Percentiles rank a stretch among this genome's conserved stretches.
Conservation (phyloP, 2,329 filamentous ascomycete species). For the Pseudopithomyces chartarum region DNA sequence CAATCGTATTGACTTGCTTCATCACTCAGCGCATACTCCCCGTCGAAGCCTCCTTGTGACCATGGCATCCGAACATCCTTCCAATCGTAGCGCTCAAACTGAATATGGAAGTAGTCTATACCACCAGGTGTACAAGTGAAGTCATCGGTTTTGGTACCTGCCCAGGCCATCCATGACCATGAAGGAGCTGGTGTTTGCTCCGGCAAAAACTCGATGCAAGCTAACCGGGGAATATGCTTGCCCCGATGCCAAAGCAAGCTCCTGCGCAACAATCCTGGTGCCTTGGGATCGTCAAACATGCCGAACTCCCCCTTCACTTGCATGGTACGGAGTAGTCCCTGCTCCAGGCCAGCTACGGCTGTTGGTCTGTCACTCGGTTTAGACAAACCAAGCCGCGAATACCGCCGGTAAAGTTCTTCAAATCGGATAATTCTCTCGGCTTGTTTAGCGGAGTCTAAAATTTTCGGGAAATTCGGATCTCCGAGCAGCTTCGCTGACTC, state of each 20-base stretch:
- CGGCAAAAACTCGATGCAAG: conserved; percentile 8
- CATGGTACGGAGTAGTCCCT: conserved; percentile 30
- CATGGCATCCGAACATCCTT: no score
- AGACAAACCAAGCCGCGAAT: conserved; percentile 34
- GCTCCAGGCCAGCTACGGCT: conserved; percentile 39
- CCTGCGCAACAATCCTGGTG: background rate
- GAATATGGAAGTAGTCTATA: no score
- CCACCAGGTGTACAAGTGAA: no score
- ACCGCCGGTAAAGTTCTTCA: conserved; percentile 20
- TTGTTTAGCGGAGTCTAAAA: conserved; percentile 1
- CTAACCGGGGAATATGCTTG: background rate
- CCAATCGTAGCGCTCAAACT: no score
- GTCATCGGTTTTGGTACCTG: background rate
- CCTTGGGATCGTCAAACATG: background rate
- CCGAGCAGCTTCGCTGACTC: conserved; percentile 31
- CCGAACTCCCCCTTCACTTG: conserved; percentile 25
- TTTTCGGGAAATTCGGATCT: conserved; percentile 31
- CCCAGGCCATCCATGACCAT: conserved; percentile 22
- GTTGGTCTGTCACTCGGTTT: conserved; percentile 29
- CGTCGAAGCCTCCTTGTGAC: no score
- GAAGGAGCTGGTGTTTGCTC: conserved; percentile 4
- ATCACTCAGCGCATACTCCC: no score
- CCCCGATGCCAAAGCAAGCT: background rate
- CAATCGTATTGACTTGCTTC: no score
- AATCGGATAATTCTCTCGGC: conserved; percentile 13